Base-by-base conservation (phyloP, 176 grass and related monocot genomes). In the Phyllostachys edulis region DNA sequence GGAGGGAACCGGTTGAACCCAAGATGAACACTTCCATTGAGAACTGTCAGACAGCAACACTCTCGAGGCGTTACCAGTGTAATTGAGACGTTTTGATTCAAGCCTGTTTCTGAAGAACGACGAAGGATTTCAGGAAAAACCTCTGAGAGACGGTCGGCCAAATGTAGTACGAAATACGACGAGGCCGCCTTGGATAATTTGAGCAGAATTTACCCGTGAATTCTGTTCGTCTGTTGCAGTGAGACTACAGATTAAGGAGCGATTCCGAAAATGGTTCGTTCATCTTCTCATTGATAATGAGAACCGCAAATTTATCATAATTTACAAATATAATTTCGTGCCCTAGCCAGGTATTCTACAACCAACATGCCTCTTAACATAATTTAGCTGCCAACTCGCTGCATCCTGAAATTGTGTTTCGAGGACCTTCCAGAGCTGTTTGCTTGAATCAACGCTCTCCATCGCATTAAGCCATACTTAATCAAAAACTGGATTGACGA, bases 321-420 rank as follows among this genome's bases (percentile, higher is more conserved):
- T 75, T 75, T 84, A 75, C 60, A 76, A 32, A 20, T 66, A 64
- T 46, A 40, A 63, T 84, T 74, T 49, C 60, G 55, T 75, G 60
- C 45, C 64, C 71, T 75, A 66, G 39, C 16, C 17, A 54, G 59
- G 14, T 75, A 66, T 12, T 55, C 71, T 84, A 65, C 41, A 16
- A 51, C 46, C n/a, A 84, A 65, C 81, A 47, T 57, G 44, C 34
- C 27, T 40, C 50, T 47, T 47, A 65, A 40, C 60, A 84, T 84
- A 67, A 51, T 55, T 66, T 73, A 52, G 71, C 16, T 51, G 34
- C 32, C 46, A 18, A 52, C 59, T 14, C 8, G 10, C 15, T 52
- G 27, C 56, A 63, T 45, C 32, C 7, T 46, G 36, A 74, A 64
- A 49, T 63, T 83, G 10, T 16, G 6, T n/a, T 51, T 66, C 32